A percentile compares a stretch with the other conserved stretches of the same genome.
phyloP scores from a whole-genome alignment of 352 stramenopile genomes.

The Globisporangium perplexum region DNA sequence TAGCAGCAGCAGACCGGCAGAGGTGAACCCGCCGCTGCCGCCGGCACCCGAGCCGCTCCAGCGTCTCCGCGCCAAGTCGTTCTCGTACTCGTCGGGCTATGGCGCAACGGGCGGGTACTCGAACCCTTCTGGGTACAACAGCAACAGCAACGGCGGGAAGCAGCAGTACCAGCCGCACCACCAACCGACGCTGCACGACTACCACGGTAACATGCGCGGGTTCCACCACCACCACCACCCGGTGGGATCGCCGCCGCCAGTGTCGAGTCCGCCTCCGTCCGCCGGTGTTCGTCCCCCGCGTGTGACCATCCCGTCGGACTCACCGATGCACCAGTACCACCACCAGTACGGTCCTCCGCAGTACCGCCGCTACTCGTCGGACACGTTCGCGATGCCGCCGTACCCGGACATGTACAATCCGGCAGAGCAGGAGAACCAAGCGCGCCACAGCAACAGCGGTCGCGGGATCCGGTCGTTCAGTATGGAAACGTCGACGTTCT shows the following conservation, averaged over 20 bases:
- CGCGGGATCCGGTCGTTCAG: slow-evolving; percentile 70
- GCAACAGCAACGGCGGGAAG: slow-evolving; percentile 32
- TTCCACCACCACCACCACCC: slow-evolving; percentile 26
- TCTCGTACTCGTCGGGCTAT: slow-evolving; percentile 68
- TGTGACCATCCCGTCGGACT: slow-evolving; percentile 62
- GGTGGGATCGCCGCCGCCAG: slow-evolving; percentile 25
- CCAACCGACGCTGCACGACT: slow-evolving; percentile 37
- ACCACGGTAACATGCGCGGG: slow-evolving; percentile 44
- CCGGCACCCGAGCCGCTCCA: slow-evolving; percentile 57
- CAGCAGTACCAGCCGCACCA: slow-evolving; percentile 47
- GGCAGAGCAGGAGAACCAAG: slow-evolving; percentile 45
- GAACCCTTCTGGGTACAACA: slow-evolving; percentile 1
- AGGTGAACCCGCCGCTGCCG: slow-evolving; percentile 63
- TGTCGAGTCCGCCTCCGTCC: slow-evolving; percentile 25
- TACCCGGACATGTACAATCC: slow-evolving; percentile 55
- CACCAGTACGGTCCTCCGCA: slow-evolving; percentile 27
- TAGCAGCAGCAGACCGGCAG: slow-evolving; percentile 16
- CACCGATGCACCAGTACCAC: slow-evolving; percentile 57
- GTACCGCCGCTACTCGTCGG: slow-evolving; percentile 70
- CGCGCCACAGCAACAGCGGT: slow-evolving; percentile 30
- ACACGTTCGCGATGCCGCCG: slow-evolving; percentile 51
- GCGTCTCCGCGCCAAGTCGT: slow-evolving; percentile 65
- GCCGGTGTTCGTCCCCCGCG: slow-evolving; percentile 48
- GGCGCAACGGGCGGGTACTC: slow-evolving; percentile 32
- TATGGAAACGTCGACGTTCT: slow-evolving; percentile 60